Percentiles rank a stretch among this genome's conserved stretches.
These are phyloP conservation scores for Myriangium duriaei DNA, from an alignment of 2,329 filamentous ascomycete species.

Conservation along the genomic window DNA sequence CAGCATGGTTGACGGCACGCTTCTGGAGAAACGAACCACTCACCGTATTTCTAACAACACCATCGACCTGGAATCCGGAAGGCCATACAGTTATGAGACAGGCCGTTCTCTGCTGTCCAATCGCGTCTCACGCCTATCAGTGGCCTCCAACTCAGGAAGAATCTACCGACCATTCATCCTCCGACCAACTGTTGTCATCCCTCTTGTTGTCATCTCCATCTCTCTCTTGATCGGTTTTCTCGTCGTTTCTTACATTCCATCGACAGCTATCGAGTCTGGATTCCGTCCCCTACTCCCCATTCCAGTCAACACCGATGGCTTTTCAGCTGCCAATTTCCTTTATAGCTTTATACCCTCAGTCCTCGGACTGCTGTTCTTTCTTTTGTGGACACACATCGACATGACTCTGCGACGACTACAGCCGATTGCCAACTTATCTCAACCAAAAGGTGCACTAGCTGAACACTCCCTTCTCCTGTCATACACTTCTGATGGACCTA, in stretches of 20 bases:
- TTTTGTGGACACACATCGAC: slow-evolving; percentile 56
- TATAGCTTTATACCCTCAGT: slow-evolving; percentile 65
- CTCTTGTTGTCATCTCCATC: slow-evolving; percentile 54
- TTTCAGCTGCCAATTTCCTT: slow-evolving; percentile 78
- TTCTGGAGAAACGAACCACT: slow-evolving; percentile 30
- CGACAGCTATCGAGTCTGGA: slow-evolving; percentile 51
- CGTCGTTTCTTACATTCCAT: slow-evolving; percentile 61
- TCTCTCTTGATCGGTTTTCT: slow-evolving; percentile 60
- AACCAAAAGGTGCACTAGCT: slow-evolving; percentile 47
- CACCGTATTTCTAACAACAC: slow-evolving; percentile 17
- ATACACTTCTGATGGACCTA: slow-evolving; percentile 54
- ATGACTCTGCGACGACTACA: slow-evolving; percentile 52
- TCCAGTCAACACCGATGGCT: slow-evolving; percentile 39
- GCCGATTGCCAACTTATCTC: slow-evolving; percentile 54
- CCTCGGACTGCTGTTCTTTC: slow-evolving; percentile 53
- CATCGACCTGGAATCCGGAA: slow-evolving; percentile 21
- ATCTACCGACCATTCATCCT: slow-evolving; percentile 9
- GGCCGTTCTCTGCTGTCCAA: neutral
- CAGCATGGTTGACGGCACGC: slow-evolving; percentile 37
- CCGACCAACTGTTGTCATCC: slow-evolving; percentile 49
- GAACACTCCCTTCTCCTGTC: slow-evolving; percentile 54
- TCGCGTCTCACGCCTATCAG: neutral
- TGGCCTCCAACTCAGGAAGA: neutral
- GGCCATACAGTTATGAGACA: slow-evolving; percentile 12
- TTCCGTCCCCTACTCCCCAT: slow-evolving; percentile 57